Evolutionary conservation across 2,329 filamentous ascomycete genomes (phyloP).

Genomic region (Cladophialophora yegresii): DNA sequence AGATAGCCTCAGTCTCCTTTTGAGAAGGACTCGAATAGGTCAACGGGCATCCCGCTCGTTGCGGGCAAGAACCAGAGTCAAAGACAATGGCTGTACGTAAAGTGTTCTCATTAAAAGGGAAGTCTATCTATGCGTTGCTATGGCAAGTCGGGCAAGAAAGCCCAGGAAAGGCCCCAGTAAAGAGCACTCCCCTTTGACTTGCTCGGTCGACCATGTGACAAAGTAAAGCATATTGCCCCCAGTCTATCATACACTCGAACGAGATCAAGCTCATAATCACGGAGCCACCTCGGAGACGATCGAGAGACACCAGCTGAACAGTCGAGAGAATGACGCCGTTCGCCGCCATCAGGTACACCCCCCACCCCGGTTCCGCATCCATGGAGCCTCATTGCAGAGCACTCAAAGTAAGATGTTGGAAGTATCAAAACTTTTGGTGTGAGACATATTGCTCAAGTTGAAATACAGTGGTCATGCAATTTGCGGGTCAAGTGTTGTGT

Average conservation of each 20-base stretch:
- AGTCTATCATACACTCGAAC: slow-evolving; percentile 34
- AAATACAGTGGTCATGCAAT: slow-evolving; percentile 31
- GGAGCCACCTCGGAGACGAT: slow-evolving; percentile 22
- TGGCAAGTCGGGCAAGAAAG: slow-evolving; percentile 16
- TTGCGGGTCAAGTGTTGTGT: slow-evolving; percentile 21
- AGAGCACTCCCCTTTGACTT: background rate
- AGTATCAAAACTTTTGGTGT: slow-evolving; percentile 34
- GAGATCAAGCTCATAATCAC: slow-evolving; percentile 22
- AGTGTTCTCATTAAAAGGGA: slow-evolving; percentile 22
- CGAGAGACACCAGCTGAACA: slow-evolving; percentile 18
- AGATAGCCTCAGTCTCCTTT: background rate
- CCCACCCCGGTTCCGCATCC: slow-evolving; percentile 14
- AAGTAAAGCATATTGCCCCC: slow-evolving; percentile 20
- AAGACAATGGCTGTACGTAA: background rate
- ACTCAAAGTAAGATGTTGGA: slow-evolving; percentile 20
- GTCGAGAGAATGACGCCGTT: slow-evolving; percentile 26
- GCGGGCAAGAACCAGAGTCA: background rate
- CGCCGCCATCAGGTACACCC: slow-evolving; percentile 23
- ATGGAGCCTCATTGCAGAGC: slow-evolving; percentile 18
- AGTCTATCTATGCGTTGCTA: slow-evolving; percentile 25
- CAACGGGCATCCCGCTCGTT: background rate
- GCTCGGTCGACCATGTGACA: slow-evolving; percentile 3
- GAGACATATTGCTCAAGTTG: slow-evolving; percentile 29
- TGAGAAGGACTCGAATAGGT: background rate
- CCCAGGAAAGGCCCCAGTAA: slow-evolving; percentile 1